Percentiles rank a stretch among this genome's conserved stretches.
Conservation (phyloP, 768 basidiomycete genomes). For the Ramaria rubella region DNA sequence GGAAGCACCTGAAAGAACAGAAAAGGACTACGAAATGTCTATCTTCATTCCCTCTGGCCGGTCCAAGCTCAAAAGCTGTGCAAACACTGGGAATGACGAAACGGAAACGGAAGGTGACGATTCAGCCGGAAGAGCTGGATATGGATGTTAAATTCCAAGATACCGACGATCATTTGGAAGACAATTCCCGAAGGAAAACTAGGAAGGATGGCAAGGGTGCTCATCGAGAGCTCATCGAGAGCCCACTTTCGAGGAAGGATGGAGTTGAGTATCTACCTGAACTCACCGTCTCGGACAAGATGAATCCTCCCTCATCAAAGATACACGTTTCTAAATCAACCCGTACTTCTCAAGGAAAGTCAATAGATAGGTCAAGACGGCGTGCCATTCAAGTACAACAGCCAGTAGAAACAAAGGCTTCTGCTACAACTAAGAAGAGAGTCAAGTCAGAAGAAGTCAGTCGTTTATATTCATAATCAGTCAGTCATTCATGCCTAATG, state of each 20-base stretch:
- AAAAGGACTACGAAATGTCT: not conserved
- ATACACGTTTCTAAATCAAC: too few species aligned
- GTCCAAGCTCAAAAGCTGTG: not conserved
- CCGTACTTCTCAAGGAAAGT: too few species aligned
- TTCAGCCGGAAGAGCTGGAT: not conserved
- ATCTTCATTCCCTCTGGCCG: not conserved
- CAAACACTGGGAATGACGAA: conserved; percentile 2
- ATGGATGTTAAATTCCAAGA: not conserved
- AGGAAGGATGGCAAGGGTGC: not conserved
- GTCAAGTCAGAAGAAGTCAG: not conserved
- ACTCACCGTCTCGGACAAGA: too few species aligned
- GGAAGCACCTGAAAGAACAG: not conserved
- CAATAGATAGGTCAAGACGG: not conserved
- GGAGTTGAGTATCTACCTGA: too few species aligned
- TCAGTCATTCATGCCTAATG: not conserved
- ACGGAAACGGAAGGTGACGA: not conserved
- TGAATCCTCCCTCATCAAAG: too few species aligned
- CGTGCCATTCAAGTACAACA: too few species aligned
- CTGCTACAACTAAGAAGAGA: not conserved
- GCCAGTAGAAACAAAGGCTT: too few species aligned
- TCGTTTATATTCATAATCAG: not conserved
- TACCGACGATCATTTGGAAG: not conserved
- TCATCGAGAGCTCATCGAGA: too few species aligned
- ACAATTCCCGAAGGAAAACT: not conserved
- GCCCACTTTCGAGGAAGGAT: too few species aligned